These are phyloP conservation scores for Penicillium ucsense DNA, from an alignment of 495 filamentous ascomycete genomes.

Conservation along the genomic window DNA sequence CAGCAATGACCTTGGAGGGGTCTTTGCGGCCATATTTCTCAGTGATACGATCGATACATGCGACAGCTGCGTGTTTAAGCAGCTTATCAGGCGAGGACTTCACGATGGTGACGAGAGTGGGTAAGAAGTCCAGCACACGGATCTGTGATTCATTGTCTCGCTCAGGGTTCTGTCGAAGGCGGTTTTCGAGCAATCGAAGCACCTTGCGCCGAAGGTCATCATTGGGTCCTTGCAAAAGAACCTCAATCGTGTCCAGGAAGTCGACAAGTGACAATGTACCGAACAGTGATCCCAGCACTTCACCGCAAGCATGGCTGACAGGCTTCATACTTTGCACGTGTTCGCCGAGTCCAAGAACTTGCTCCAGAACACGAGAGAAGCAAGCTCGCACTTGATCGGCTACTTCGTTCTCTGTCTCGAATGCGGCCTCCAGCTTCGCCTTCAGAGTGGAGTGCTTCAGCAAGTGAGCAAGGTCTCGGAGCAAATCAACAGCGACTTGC, in stretches of 20 bases:
- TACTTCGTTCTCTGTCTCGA: slow-evolving; percentile 32
- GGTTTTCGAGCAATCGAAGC: slow-evolving; percentile 64
- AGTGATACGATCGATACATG: slow-evolving; percentile 80
- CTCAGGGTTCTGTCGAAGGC: slow-evolving; percentile 58
- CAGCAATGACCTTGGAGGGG: slow-evolving; percentile 48
- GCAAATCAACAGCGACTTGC: slow-evolving; percentile 51
- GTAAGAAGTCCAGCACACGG: slow-evolving; percentile 67
- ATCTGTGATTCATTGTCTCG: slow-evolving; percentile 54
- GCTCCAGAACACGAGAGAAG: slow-evolving; percentile 64
- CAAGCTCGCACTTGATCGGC: slow-evolving; percentile 51
- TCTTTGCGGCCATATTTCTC: slow-evolving; percentile 90
- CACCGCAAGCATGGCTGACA: slow-evolving; percentile 53
- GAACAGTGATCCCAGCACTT: slow-evolving; percentile 64
- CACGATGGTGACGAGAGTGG: slow-evolving; percentile 64
- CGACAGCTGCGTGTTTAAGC: slow-evolving; percentile 71
- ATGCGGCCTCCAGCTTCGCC: slow-evolving; percentile 29
- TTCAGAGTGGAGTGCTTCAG: slow-evolving; percentile 38
- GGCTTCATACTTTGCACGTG: slow-evolving; percentile 48
- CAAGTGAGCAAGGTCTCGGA: slow-evolving; percentile 38
- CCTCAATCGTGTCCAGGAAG: slow-evolving; percentile 75
- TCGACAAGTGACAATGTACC: slow-evolving; percentile 71
- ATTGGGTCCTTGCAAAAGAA: slow-evolving; percentile 61
- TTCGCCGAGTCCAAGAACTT: slow-evolving; percentile 51
- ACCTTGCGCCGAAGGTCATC: slow-evolving; percentile 67
- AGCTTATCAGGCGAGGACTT: slow-evolving; percentile 56